Evolutionary conservation across 257 asterid species (phyloP), one percentile per base, ranked within the genome.

Genomic region (Ballota nigra): DNA sequence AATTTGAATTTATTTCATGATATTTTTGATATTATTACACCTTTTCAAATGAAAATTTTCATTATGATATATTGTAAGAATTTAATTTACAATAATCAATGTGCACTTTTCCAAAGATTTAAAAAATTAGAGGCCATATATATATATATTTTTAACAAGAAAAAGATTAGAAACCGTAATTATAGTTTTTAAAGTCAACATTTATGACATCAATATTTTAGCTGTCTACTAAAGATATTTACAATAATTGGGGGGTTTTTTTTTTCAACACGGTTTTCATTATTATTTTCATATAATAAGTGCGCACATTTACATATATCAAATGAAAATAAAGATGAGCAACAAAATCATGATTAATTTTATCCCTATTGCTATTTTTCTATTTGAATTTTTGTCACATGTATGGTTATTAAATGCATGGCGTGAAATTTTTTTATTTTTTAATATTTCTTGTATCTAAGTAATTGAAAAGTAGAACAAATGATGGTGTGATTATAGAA

Each of bases 201-300:
- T 29, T 60, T 61, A 60, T 60, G 53, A 52, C 16, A 49, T 38
- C 53, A 70, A 16, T 24, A 59, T 51, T 61, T 70, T 31, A 34
- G 74, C 66, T 77, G 77, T 65, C 66, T 19, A 60, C 24, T 41
- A 71, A 20, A 31, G 19, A 43, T 23, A n/a, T 59, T 4, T 29
- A 38, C 41, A 36, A 24, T 62, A 49, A 72, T 59, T 38, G 8
- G 8, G 4, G 2, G 4, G 34, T 4, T 15, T 34, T 69, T 45
- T 45, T 13, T 15, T 45, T 45, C 6, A 16, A 51, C 57, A 51
- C 3, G 22, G 13, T 47, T 47, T 15, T 16, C 1, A 9, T 15
- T 47, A 15, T 45, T n/a, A n/a, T n/a, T n/a, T n/a, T n/a, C n/a
- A n/a, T n/a, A n/a, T n/a, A n/a, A n/a, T n/a, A n/a, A n/a, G n/a